Evolutionary conservation across 192 early-diverging fungal genomes (phyloP).

Genomic region (Podila clonocystis): DNA sequence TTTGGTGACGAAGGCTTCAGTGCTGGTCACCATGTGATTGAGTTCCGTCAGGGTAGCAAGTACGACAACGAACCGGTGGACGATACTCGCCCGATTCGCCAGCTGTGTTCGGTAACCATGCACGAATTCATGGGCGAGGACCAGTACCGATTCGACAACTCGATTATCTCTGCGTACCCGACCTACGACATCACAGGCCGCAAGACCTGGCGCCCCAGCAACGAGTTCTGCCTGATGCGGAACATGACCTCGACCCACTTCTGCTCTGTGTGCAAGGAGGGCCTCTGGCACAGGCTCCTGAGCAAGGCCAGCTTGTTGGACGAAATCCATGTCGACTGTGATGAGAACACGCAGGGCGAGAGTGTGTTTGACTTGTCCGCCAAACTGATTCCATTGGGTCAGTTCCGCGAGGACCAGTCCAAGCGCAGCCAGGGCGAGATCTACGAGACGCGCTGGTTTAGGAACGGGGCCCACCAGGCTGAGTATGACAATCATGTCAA

Average conservation of each 20-base stretch:
- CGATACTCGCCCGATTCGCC: conserved; percentile 59
- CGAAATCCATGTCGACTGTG: conserved; percentile 46
- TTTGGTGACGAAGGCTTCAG: conserved; percentile 48
- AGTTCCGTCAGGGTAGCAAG: conserved; percentile 57
- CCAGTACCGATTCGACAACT: conserved; percentile 51
- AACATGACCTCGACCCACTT: conserved; percentile 63
- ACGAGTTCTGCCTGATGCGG: conserved; percentile 71
- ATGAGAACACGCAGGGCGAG: neutral
- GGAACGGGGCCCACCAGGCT: conserved; percentile 28
- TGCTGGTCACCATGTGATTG: conserved; percentile 55
- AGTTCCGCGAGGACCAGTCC: conserved; percentile 55
- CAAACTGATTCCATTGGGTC: conserved; percentile 58
- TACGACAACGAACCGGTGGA: conserved; percentile 47
- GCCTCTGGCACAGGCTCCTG: conserved; percentile 64
- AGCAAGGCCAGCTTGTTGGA: conserved; percentile 61
- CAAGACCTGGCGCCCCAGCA: conserved; percentile 63
- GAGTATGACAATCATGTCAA: conserved; percentile 41
- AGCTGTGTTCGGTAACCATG: conserved; percentile 66
- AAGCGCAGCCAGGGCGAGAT: conserved; percentile 41
- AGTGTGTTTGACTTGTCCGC: conserved; percentile 17
- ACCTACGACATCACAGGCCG: conserved; percentile 52
- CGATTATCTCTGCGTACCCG: conserved; percentile 61
- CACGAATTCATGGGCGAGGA: conserved; percentile 63
- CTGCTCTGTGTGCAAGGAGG: conserved; percentile 68
- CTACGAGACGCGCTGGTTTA: conserved; percentile 52